Evolutionary conservation across 345 rosid species (phyloP), one percentile per base, ranked within the genome.

Genomic region (Turnera subulata): DNA sequence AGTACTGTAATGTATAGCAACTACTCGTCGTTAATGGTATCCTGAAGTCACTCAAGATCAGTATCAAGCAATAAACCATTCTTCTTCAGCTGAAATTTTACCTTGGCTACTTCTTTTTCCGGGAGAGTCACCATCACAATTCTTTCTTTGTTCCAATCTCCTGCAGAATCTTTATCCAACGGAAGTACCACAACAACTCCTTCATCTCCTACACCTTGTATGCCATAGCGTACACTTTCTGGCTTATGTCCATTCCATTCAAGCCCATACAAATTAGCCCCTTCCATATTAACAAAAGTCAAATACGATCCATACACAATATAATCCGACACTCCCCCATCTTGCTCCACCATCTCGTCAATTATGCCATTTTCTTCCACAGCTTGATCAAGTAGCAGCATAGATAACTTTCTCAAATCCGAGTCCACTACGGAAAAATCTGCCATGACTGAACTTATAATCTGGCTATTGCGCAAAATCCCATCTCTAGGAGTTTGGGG

Each of bases 231-330:
- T 1, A 68, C 80, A 14, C 69, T 72, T 15, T 72, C 52, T 2
- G 91, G 85, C 26, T 66, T 66, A 4, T 63, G 46, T 23, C 76
- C 86, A 17, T 69, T 77, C 61, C 81, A 53, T 50, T 55, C 78
- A 25, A 83, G 25, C 8, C 72, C 82, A 12, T 83, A 80, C 35
- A 74, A 10, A 46, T 72, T 58, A 8, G 67, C 80, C 42, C 59
- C 72, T 46, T 68, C 84, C 45, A 82, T n/a, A 59, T 83, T 69
- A 65, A 83, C 50, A 55, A 83, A 85, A 25, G 93, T 83, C 59
- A 88, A 35, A 19, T 73, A 84, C 12, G 82, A 77, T n/a, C 97
- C 95, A 22, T 90, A 90, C 1, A 90, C 42, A 2, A 80, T 57
- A 19, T 66, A 80, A 74, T 89, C 89, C 1, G 62, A 17, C 18